A percentile compares a stretch with the other conserved stretches of the same genome.
These are phyloP conservation scores for Trichaptum fuscoviolaceum DNA, from an alignment of 768 basidiomycete genomes.

Conservation along the genomic window DNA sequence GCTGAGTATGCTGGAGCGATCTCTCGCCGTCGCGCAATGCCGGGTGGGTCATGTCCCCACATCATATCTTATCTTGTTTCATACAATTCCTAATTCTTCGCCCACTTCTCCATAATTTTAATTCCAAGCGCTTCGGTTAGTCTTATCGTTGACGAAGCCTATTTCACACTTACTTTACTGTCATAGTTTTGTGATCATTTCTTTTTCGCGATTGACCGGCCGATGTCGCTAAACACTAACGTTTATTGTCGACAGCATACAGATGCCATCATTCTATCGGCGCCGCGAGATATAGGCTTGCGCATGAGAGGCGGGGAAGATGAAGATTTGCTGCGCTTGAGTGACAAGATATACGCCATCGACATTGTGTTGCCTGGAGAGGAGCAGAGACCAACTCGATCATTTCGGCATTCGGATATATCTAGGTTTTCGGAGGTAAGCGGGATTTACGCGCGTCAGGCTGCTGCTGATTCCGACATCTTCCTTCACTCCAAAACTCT, in stretches of 20 bases:
- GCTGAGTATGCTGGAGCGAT: constrained; percentile 10
- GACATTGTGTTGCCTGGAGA: no score
- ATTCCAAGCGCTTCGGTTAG: background rate
- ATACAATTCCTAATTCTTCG: no score
- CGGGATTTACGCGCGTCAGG: background rate
- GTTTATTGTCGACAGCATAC: background rate
- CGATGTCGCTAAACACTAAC: background rate
- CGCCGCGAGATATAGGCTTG: background rate
- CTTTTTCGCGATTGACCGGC: background rate
- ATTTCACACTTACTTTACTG: background rate
- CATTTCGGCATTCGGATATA: background rate
- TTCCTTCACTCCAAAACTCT: background rate
- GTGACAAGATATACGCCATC: no score
- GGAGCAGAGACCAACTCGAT: no score
- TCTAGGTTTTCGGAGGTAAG: background rate
- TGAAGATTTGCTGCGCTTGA: background rate
- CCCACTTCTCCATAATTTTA: background rate
- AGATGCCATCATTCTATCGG: background rate
- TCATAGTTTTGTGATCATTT: no score
- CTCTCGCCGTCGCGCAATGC: constrained; percentile 14
- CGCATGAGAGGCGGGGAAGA: background rate
- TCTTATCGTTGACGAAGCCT: background rate
- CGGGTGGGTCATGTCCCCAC: constrained; percentile 4
- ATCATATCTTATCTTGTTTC: no score
- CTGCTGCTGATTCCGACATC: background rate